Conservation (phyloP, 2,329 filamentous ascomycete species). For the Aspergillus sojae region DNA sequence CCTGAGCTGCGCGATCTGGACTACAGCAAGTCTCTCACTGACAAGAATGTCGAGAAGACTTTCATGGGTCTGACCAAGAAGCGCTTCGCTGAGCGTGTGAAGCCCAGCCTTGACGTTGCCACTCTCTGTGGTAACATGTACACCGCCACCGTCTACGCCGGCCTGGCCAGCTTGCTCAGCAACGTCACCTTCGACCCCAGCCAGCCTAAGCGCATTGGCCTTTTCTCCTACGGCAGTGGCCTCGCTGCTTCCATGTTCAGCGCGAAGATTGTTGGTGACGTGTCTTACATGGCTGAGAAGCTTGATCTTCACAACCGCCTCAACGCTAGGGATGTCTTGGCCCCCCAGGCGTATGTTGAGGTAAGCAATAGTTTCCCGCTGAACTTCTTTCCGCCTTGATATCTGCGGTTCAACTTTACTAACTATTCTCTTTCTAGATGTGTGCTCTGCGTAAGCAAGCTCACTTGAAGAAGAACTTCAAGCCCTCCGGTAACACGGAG, state of each 20-base stretch:
- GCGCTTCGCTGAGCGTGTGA: slow-evolving; percentile 76
- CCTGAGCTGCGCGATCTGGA: slow-evolving; percentile 76
- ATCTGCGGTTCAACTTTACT: slow-evolving; percentile 18
- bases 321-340: slow-evolving; percentile 64
- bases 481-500: slow-evolving; percentile 67
- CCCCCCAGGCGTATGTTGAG: slow-evolving; percentile 73
- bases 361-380: slow-evolving; percentile 51
- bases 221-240: slow-evolving; percentile 81
- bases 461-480: slow-evolving; percentile 79
- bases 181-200: slow-evolving; percentile 65
- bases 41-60: slow-evolving; percentile 83
- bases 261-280: slow-evolving; percentile 66
- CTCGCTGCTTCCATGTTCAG: slow-evolving; percentile 76
- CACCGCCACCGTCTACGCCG: slow-evolving; percentile 61
- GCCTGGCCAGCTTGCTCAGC: slow-evolving; percentile 62
- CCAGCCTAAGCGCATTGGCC: slow-evolving; percentile 70
- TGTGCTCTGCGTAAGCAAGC: slow-evolving; percentile 80
- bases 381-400: not conserved
- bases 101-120: slow-evolving; percentile 72
- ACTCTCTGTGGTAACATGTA: slow-evolving; percentile 74
- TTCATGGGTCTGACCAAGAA: slow-evolving; percentile 86
- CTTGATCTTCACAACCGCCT: slow-evolving; percentile 72
- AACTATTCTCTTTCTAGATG: slow-evolving; percentile 56
- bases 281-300: slow-evolving; percentile 66
- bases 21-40: slow-evolving; percentile 76